A percentile compares a stretch with the other conserved stretches of the same genome.
Evolutionary conservation across 2,329 filamentous ascomycete genomes (phyloP).

Genomic region (Diaporthe sp.): DNA sequence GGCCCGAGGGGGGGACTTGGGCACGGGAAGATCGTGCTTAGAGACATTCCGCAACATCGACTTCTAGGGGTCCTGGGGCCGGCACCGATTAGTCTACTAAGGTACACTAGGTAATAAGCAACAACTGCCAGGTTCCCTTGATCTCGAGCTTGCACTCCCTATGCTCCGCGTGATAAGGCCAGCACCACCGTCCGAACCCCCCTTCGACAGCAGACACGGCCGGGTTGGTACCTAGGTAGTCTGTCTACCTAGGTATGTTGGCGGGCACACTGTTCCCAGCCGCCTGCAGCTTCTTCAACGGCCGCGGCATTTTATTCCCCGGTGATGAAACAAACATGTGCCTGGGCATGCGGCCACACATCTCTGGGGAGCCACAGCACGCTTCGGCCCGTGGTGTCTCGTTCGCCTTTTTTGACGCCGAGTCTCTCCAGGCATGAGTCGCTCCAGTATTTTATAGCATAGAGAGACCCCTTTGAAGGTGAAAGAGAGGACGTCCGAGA

Average conservation of each 20-base stretch:
- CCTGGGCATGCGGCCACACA: neutral
- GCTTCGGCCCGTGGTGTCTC: neutral
- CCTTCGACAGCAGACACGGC: neutral
- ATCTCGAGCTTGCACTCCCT: neutral
- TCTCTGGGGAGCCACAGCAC: neutral
- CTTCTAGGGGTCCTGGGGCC: neutral
- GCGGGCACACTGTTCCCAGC: neutral
- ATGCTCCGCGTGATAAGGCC: neutral
- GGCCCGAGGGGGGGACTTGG: neutral
- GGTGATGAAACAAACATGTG: constrained; percentile 14
- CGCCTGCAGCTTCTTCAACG: neutral
- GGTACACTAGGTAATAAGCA: neutral
- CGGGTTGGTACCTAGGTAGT: neutral
- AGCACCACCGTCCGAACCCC: neutral
- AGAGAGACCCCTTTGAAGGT: neutral
- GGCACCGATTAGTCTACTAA: neutral
- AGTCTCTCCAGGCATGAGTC: neutral
- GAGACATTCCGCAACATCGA: neutral
- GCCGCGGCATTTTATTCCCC: neutral
- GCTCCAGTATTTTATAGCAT: neutral
- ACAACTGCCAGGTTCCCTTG: neutral
- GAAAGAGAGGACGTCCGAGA: neutral
- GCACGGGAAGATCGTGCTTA: neutral
- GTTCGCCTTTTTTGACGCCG: neutral
- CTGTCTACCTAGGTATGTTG: neutral